Base-by-base conservation (phyloP, 768 basidiomycete species). In the Cystofilobasidium ferigula region DNA sequence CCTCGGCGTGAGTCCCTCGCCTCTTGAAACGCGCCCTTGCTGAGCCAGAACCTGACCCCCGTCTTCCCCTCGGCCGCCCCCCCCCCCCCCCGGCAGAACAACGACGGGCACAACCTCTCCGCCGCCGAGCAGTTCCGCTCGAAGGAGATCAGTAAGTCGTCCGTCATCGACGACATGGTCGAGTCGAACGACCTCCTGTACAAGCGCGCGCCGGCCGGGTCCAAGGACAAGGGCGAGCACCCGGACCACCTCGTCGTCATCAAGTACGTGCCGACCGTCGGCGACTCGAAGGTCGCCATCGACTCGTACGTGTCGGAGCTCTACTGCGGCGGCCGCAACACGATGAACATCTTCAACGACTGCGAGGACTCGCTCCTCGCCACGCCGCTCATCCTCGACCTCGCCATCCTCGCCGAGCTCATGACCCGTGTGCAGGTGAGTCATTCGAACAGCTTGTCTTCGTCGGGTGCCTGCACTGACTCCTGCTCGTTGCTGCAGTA, bases 231-330 rank as follows among this genome's bases (percentile, higher is more conserved):
- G 78, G 92, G 92, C 72, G 94, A 99, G 67, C 92, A 97, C 77
- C 94, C 94, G 34, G 93, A 97, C 77, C 94, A 99, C 74, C 82
- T 93, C 72, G 86, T 97, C 62, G 63, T 71, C 42, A 71, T 71
- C 54, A 94, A 94, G 81, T 94, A 94, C 71, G 86, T 97, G 2
- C 91, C 90, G 26, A 89, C 92, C 30, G 92, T 94, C 35, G 93
- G 94, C 43, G 95, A 98, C 79, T 89, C 88, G 64, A 98, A 97
- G 84, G 83, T 90, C 64, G 95, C 93, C n/a, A 91, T 98, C 81
- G 95, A 98, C 78, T 93, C 97, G 80, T 98, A 97, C 79, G 91
- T 92, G 78, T 93, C 89, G 14, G 93, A 98, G 81, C 92, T 98
- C 73, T 86, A 93, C 62, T 62, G 60, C 42, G 67, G 67, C 34